phyloP scores from a whole-genome alignment of 176 grass and related monocot species.

The Luzula sylvatica region DNA sequence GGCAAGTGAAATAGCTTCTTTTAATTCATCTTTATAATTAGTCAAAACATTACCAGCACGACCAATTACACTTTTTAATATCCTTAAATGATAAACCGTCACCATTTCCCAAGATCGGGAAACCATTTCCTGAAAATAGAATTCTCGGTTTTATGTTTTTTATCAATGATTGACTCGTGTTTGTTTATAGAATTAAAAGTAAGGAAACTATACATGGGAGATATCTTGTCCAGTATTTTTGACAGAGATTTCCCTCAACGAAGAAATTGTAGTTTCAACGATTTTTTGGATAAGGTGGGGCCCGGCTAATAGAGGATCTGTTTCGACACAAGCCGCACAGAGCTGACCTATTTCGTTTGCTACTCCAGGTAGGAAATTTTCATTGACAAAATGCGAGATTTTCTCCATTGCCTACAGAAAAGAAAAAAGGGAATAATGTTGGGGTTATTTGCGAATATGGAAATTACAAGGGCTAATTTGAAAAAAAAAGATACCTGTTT shows the following conservation, averaged over 20 bases:
- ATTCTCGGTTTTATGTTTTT: neutral
- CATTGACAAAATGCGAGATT: constrained; percentile 72
- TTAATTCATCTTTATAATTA: constrained; percentile 56
- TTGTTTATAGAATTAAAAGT: too few species aligned
- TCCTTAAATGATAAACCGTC: constrained; percentile 69
- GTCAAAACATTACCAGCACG: constrained; percentile 61
- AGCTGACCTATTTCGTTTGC: constrained; percentile 85
- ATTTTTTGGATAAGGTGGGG: constrained; percentile 64
- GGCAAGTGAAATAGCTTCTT: constrained; percentile 49
- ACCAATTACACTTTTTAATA: constrained; percentile 64
- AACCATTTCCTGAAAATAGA: constrained; percentile 53
- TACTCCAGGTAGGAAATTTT: constrained; percentile 91
- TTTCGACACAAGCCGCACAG: constrained; percentile 73
- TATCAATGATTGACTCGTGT: neutral
- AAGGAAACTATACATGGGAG: constrained; percentile 7
- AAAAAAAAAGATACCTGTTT: constrained; percentile 43
- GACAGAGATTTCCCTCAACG: constrained; percentile 55
- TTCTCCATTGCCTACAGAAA: constrained; percentile 15
- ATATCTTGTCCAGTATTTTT: neutral
- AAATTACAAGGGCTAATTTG: neutral
- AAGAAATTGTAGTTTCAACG: constrained; percentile 57
- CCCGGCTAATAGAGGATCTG: constrained; percentile 63
- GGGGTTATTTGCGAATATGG: neutral
- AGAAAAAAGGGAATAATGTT: constrained; percentile 16
- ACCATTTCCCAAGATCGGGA: constrained; percentile 75